phyloP scores from a whole-genome alignment of 1,284 basidiomycete species.

The Cutaneotrichosporon cavernicola region DNA sequence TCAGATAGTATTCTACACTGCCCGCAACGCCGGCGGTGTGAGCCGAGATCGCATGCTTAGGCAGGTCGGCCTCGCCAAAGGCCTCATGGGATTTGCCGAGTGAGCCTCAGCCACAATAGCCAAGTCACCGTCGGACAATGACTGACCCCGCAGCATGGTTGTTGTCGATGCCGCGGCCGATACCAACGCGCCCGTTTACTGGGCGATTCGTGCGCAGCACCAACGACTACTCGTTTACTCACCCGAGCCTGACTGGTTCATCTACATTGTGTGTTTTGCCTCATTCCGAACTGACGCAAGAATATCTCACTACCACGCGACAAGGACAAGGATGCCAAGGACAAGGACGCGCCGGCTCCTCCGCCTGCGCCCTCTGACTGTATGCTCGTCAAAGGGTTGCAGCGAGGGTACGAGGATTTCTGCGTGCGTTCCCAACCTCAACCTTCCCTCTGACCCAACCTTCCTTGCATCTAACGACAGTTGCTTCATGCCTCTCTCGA shows the following conservation, averaged over 20 bases:
- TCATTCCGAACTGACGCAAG: constrained; percentile 17
- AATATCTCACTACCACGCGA: constrained; percentile 29
- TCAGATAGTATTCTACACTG: constrained; percentile 50
- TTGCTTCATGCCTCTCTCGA: constrained; percentile 36
- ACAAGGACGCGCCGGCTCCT: constrained; percentile 17
- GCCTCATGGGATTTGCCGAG: constrained; percentile 48
- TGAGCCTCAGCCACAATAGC: background rate
- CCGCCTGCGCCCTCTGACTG: constrained; percentile 33
- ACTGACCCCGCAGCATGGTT: constrained; percentile 32
- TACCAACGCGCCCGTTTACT: constrained; percentile 20
- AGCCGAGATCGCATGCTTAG: constrained; percentile 47
- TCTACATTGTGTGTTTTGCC: constrained; percentile 31
- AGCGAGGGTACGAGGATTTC: constrained; percentile 46
- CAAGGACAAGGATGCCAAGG: constrained; percentile 16
- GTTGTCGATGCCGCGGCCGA: constrained; percentile 10
- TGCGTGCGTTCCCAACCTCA: constrained; percentile 37
- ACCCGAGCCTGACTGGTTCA: constrained; percentile 42
- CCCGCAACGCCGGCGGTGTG: constrained; percentile 36
- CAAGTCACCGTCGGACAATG: background rate
- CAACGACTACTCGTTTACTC: constrained; percentile 39
- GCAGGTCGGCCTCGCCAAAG: constrained; percentile 48
- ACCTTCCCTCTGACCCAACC: constrained; percentile 17
- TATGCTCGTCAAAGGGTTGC: constrained; percentile 36
- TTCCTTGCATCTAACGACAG: constrained; percentile 21
- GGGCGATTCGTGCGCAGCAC: constrained; percentile 38